Conservation (phyloP, 2,329 filamentous ascomycete species). For the Cytospora chrysosperma region DNA sequence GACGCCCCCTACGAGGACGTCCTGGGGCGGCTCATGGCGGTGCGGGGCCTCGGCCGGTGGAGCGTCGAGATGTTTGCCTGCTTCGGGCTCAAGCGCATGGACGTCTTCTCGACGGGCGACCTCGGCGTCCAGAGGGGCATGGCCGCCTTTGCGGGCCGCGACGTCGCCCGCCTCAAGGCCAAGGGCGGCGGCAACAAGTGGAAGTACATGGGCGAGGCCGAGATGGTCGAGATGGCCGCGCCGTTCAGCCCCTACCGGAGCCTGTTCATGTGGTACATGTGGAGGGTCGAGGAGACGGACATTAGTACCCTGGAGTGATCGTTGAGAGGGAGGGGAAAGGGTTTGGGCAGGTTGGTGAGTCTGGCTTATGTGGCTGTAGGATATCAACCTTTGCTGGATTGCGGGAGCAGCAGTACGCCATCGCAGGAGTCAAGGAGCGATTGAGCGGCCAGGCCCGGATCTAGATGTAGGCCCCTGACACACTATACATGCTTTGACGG, state of each 20-base stretch:
- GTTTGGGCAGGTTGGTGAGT: too few species aligned
- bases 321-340: neutral
- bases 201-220: slow-evolving; percentile 95
- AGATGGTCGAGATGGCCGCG: slow-evolving; percentile 82
- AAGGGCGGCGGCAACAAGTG: slow-evolving; percentile 73
- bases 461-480: neutral
- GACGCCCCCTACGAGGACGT: slow-evolving; percentile 83
- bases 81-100: slow-evolving; percentile 90
- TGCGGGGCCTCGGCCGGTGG: slow-evolving; percentile 86
- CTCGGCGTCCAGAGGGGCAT: slow-evolving; percentile 93
- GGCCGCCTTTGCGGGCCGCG: slow-evolving; percentile 79
- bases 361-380: neutral
- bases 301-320: slow-evolving; percentile 58
- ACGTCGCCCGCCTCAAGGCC: slow-evolving; percentile 82
- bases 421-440: neutral
- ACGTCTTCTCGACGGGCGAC: slow-evolving; percentile 91
- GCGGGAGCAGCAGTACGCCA: too few species aligned
- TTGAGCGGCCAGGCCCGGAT: neutral
- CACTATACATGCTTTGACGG: neutral
- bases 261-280: slow-evolving; percentile 99
- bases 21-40: slow-evolving; percentile 76
- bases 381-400: neutral
- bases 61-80: slow-evolving; percentile 97
- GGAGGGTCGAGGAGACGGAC: slow-evolving; percentile 80
- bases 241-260: slow-evolving; percentile 85